Evolutionary conservation across 176 grass and related monocot species (phyloP).

Genomic region (Dactylis glomerata): DNA sequence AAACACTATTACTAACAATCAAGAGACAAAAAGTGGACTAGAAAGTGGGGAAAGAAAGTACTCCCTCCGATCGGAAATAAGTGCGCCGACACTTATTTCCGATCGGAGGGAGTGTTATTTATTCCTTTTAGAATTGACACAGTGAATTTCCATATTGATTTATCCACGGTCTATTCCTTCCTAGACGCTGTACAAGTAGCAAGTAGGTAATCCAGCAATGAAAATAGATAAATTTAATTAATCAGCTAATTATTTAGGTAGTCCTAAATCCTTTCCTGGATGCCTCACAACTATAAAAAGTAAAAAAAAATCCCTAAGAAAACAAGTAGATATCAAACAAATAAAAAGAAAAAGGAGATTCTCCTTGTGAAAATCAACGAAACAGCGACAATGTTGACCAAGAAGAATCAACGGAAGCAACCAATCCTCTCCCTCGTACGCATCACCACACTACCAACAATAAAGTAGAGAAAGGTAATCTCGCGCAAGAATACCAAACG

Average conservation of each 20-base stretch:
- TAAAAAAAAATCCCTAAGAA: too few relatives aligned
- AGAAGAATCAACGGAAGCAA: conserved; percentile 17
- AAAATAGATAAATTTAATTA: background rate
- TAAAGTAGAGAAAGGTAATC: background rate
- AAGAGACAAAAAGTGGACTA: background rate
- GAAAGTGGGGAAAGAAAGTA: background rate
- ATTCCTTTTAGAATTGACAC: too few relatives aligned
- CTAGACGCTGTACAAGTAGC: too few relatives aligned
- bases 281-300: background rate
- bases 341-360: background rate
- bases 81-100: too few relatives aligned
- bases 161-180: too few relatives aligned
- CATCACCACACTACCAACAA: background rate
- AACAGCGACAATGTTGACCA: conserved; percentile 22
- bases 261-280: background rate
- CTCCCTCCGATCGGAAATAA: too few relatives aligned
- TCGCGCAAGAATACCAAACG: background rate
- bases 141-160: too few relatives aligned
- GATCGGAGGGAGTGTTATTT: too few relatives aligned
- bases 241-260: background rate
- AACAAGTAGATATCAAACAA: too few relatives aligned
- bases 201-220: background rate
- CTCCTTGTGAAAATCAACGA: background rate
- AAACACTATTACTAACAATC: background rate
- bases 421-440: background rate